Percentiles rank a stretch among this genome's conserved stretches.
Evolutionary conservation across 805 yeast species (phyloP).

Genomic region (Sungouiozyma ichnusensis): DNA sequence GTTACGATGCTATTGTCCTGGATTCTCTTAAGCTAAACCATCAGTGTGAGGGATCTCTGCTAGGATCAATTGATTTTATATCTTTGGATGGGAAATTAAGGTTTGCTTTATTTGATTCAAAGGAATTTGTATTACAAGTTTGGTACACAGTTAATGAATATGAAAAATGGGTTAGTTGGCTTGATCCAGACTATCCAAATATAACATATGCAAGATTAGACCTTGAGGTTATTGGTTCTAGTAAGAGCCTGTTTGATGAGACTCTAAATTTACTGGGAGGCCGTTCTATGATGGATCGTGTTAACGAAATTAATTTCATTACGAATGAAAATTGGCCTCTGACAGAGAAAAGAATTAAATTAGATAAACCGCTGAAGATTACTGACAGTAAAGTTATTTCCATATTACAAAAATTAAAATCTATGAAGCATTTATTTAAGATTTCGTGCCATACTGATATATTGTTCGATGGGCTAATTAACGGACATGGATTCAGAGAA

Average conservation of each 20-base stretch:
- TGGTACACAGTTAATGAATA: constrained; percentile 23
- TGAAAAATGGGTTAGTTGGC: constrained; percentile 12
- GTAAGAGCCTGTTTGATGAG: constrained; percentile 2
- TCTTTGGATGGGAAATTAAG: constrained; percentile 11
- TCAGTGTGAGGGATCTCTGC: constrained; percentile 13
- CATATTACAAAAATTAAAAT: constrained; percentile 7
- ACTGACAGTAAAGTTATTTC: neutral
- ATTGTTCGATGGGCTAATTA: constrained; percentile 18
- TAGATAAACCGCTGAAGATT: neutral
- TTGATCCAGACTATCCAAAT: constrained; percentile 4
- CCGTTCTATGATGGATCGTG: constrained; percentile 4
- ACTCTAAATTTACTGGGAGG: constrained; percentile 5
- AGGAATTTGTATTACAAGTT: constrained; percentile 14
- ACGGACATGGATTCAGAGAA: constrained; percentile 24
- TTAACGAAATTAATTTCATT: neutral
- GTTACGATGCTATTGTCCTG: constrained; percentile 23
- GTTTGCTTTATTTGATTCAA: constrained; percentile 15
- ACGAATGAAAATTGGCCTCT: neutral
- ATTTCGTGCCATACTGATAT: constrained; percentile 13
- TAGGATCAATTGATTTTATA: constrained; percentile 20
- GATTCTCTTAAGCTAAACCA: constrained; percentile 23
- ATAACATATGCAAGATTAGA: constrained; percentile 10
- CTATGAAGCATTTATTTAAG: constrained; percentile 14
- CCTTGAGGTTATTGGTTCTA: constrained; percentile 9
- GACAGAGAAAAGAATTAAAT: neutral